A percentile compares a stretch with the other conserved stretches of the same genome.
Conservation (phyloP, 768 basidiomycete species). For the Cyclocybe aegerita region DNA sequence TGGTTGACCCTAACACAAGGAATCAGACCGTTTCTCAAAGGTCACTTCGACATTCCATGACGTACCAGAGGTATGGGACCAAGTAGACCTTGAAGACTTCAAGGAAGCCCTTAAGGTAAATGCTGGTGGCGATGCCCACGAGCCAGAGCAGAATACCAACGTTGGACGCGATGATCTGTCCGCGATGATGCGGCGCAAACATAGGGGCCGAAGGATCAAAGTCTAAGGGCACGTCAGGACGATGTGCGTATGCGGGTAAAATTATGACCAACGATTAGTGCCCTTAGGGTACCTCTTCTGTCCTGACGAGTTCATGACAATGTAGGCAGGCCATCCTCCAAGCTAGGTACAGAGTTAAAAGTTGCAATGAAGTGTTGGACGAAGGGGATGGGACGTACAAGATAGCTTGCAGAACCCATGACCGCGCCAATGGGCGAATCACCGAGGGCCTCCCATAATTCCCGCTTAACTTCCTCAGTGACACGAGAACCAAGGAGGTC, state of each 20-base stretch:
- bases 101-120: slow-evolving; percentile 61
- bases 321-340: slow-evolving; percentile 84
- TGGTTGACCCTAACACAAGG: slow-evolving; percentile 66
- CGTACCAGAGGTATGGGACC: slow-evolving; percentile 83
- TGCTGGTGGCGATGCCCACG: slow-evolving; percentile 51
- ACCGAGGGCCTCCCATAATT: slow-evolving; percentile 83
- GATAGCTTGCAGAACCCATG: slow-evolving; percentile 50
- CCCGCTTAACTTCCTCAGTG: slow-evolving; percentile 63
- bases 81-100: slow-evolving; percentile 80
- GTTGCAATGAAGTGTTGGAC: not conserved
- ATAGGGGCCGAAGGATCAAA: slow-evolving; percentile 78
- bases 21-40: not conserved
- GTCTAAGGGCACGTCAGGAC: slow-evolving; percentile 36
- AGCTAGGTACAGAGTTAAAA: slow-evolving; percentile 39
- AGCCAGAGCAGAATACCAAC: slow-evolving; percentile 80
- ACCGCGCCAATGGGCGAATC: slow-evolving; percentile 84
- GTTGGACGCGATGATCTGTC: slow-evolving; percentile 79
- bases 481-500: slow-evolving; percentile 65
- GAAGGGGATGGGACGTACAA: slow-evolving; percentile 41
- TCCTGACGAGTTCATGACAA: slow-evolving; percentile 81
- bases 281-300: slow-evolving; percentile 76
- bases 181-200: slow-evolving; percentile 80
- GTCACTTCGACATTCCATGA: not conserved
- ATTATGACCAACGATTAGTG: slow-evolving; percentile 67
- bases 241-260: not conserved